These are phyloP conservation scores for Corymbia calophylla DNA, from an alignment of 441 rosid species.

Conservation along the genomic window DNA sequence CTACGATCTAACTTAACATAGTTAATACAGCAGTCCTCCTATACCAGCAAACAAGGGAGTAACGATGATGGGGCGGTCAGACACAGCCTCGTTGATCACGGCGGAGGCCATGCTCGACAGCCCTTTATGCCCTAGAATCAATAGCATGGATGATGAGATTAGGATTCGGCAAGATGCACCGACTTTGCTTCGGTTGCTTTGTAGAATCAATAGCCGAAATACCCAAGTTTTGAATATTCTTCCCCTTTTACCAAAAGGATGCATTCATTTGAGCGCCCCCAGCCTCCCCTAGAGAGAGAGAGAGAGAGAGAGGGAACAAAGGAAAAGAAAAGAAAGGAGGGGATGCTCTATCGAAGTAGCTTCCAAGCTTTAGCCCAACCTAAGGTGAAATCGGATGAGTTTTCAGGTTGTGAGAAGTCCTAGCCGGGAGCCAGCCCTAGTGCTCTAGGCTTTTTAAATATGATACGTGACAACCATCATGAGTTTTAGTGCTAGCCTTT, in stretches of 20 bases:
- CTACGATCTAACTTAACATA: background rate
- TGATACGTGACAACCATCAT: background rate
- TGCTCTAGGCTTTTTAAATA: background rate
- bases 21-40: background rate
- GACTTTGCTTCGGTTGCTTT: background rate
- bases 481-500: background rate
- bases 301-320: background rate
- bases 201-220: background rate
- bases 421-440: background rate
- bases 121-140: background rate
- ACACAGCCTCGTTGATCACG: background rate
- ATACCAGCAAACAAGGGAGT: background rate
- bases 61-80: background rate
- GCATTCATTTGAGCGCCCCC: background rate
- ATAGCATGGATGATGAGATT: background rate
- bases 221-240: background rate
- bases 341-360: background rate
- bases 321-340: rapidly evolving
- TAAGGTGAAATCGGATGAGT: background rate
- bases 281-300: background rate
- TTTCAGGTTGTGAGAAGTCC: background rate
- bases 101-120: background rate
- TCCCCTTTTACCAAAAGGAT: background rate
- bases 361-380: background rate
- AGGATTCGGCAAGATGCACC: background rate